A percentile compares a stretch with the other conserved stretches of the same genome.
phyloP scores from a whole-genome alignment of 257 asterid genomes.

The Leonotis leonurus region DNA sequence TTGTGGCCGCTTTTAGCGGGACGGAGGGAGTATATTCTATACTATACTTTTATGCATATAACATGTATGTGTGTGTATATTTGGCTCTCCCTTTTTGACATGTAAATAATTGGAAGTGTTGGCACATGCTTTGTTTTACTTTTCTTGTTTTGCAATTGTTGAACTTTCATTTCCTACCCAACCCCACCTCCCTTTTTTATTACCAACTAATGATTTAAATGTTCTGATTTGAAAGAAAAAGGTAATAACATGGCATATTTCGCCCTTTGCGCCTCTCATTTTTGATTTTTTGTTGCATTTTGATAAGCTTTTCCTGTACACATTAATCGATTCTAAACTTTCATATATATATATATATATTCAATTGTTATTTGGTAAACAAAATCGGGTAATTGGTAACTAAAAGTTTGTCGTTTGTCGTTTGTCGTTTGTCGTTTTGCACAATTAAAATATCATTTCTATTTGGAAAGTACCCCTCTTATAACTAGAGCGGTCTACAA shows the following conservation, averaged over 20 bases:
- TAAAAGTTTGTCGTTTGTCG: too few species aligned
- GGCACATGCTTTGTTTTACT: constrained; percentile 26
- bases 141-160: constrained; percentile 4
- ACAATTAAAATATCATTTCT: neutral
- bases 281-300: constrained; percentile 13
- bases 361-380: too few species aligned
- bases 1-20: too few species aligned
- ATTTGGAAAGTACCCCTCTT: too few species aligned
- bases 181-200: neutral
- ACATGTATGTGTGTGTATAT: neutral
- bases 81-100: neutral
- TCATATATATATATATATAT: too few species aligned
- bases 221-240: constrained; percentile 1
- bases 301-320: neutral
- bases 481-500: too few species aligned
- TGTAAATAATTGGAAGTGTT: constrained; percentile 3
- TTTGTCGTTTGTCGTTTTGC: too few species aligned
- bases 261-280: constrained; percentile 11
- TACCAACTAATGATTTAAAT: constrained; percentile 13
- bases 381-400: neutral
- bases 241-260: neutral
- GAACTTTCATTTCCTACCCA: constrained; percentile 10
- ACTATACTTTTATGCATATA: neutral
- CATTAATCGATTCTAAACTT: too few species aligned
- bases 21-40: neutral